Evolutionary conservation across 2,329 filamentous ascomycete species (phyloP), one percentile per base, ranked within the genome.

Genomic region (Thermomyces lanuginosus): DNA sequence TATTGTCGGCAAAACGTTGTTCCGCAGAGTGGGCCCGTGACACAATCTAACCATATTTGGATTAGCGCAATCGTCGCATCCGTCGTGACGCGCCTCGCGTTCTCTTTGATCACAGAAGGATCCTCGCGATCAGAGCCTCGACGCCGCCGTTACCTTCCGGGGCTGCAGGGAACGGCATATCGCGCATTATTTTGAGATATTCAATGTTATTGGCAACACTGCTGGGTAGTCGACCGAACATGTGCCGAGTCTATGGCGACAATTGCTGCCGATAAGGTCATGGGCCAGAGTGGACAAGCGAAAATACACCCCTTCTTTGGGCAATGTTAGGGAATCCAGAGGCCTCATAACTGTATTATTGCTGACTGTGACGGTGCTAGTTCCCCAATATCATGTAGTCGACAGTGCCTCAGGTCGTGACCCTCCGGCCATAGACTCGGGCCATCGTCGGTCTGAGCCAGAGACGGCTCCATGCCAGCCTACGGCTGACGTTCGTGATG

Each of bases 231-330:
- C n/a, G n/a, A n/a, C n/a, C n/a, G n/a, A 45, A 33, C 35, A 36
- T 38, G 26, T 24, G 26, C 34, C 34, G 31, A 37, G 41, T 40
- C 27, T 22, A 44, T 48, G 41, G 39, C 38, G 33, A 37, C 40
- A 34, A 35, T 39, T 32, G 29, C 40, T 35, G 32, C 33, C 35
- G 41, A 36, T 29, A 46, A 45, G 47, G 53, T 44, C 35, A 56
- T 56, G 50, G 51, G 42, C 36, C 48, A 48, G 30, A 39, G 43
- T 37, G 48, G 51, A 34, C 47, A 51, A 36, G 49, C 43, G 26
- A 44, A 43, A 26, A 42, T 57, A 29, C 51, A 56, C 38, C 53
- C 54, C 12, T 57, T 57, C 32, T 56, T 58, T 33, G 41, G 39
- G 34, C 48, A 47, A 48, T 48, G 56, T 58, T 28, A 36, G 36